A percentile compares a stretch with the other conserved stretches of the same genome.
These are phyloP conservation scores for Purpureocillium takamizusanense DNA, from an alignment of 2,329 filamentous ascomycete species.

Conservation along the genomic window DNA sequence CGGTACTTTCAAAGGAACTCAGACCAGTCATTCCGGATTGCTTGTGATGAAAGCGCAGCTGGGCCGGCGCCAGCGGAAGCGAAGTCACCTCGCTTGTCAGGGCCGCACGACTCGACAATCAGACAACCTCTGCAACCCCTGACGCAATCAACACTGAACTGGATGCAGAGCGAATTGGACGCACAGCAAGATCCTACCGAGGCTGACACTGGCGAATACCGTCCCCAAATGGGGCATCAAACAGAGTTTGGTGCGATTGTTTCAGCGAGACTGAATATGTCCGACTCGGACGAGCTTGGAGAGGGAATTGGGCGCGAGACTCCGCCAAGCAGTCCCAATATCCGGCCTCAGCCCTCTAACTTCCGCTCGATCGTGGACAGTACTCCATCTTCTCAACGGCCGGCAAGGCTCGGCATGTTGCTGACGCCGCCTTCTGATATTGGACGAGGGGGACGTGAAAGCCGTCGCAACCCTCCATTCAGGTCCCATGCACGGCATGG, in stretches of 20 bases:
- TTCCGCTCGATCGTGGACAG: too few relatives aligned
- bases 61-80: neutral
- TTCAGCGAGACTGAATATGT: neutral
- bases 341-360: too few relatives aligned
- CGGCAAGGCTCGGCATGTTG: neutral
- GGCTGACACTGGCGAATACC: neutral
- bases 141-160: constrained; percentile 9
- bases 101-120: neutral
- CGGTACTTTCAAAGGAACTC: constrained; percentile 18
- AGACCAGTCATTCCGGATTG: constrained; percentile 20
- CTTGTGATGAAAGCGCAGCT: constrained; percentile 24
- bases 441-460: neutral
- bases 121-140: constrained; percentile 10
- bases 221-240: neutral
- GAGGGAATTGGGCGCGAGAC: too few relatives aligned
- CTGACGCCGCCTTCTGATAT: constrained; percentile 6
- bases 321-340: too few relatives aligned
- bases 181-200: constrained; percentile 4
- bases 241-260: neutral
- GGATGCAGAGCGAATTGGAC: constrained; percentile 8
- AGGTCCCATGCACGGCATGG: too few relatives aligned
- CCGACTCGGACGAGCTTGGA: too few relatives aligned
- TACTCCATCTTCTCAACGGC: too few relatives aligned
- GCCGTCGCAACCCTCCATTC: too few relatives aligned
- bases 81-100: neutral